Conservation (phyloP, 139 green algal genomes). For the Astrephomene gubernaculifera region DNA sequence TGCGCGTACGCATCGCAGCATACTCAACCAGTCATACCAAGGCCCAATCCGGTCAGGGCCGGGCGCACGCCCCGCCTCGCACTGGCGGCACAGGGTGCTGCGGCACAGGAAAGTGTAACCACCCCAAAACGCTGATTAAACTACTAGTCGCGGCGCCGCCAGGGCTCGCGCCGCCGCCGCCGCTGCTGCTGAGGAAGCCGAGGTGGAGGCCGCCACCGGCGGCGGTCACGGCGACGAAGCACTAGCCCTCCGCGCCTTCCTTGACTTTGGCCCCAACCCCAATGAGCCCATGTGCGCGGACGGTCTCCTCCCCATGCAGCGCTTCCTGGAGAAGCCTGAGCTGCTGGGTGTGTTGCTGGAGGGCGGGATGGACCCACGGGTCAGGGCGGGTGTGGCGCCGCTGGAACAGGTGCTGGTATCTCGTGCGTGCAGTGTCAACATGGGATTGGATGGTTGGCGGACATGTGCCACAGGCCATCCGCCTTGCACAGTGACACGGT, state of each 20-base stretch:
- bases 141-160: neutral
- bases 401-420: too few relatives aligned
- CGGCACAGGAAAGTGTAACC: too few relatives aligned
- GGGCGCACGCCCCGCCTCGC: too few relatives aligned
- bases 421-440: too few relatives aligned
- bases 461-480: too few relatives aligned
- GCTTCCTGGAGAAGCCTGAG: conserved; percentile 30
- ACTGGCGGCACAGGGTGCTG: too few relatives aligned
- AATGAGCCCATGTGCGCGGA: conserved; percentile 24
- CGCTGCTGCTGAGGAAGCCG: neutral
- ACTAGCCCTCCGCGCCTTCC: conserved; percentile 1
- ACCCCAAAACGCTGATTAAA: too few relatives aligned
- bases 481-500: too few relatives aligned
- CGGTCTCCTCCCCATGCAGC: conserved; percentile 33
- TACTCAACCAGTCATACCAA: too few relatives aligned
- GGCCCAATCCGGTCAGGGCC: too few relatives aligned
- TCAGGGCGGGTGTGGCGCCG: conserved; percentile 9
- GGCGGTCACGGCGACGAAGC: neutral
- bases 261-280: conserved; percentile 14
- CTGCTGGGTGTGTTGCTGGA: conserved; percentile 29
- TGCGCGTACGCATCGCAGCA: too few relatives aligned
- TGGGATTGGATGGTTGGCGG: too few relatives aligned
- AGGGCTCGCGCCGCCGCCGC: neutral
- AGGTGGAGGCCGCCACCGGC: neutral
- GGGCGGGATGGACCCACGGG: conserved; percentile 9